Conservation (phyloP, 768 basidiomycete species). For the Podaxis sp. region DNA sequence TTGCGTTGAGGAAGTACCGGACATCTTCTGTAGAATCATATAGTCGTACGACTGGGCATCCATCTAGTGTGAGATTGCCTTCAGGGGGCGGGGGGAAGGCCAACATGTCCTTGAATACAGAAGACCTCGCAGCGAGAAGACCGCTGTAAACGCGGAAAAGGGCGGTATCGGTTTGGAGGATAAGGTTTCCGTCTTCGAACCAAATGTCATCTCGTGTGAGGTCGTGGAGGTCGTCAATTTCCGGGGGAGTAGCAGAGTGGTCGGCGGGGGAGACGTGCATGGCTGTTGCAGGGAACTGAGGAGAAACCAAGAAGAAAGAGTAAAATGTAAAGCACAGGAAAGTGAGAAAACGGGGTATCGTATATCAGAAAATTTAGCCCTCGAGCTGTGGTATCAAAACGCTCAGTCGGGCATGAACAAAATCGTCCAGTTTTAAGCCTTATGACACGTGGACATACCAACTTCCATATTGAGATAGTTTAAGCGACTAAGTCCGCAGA, state of each 20-base stretch:
- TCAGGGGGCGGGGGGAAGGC: conserved; percentile 33
- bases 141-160: conserved; percentile 37
- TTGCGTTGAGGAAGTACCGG: conserved; percentile 32
- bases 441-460: background rate
- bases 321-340: background rate
- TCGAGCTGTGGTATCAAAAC: background rate
- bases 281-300: background rate
- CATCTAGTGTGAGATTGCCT: conserved; percentile 27
- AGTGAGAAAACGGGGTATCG: conserved; percentile 8
- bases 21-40: conserved; percentile 35
- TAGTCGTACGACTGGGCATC: conserved; percentile 33
- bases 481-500: no score
- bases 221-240: conserved; percentile 3
- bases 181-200: conserved; percentile 42
- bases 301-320: background rate
- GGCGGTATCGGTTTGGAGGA: conserved; percentile 33
- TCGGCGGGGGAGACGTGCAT: conserved; percentile 7
- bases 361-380: background rate
- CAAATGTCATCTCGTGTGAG: conserved; percentile 25
- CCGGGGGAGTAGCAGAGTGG: background rate
- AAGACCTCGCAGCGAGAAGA: conserved; percentile 32
- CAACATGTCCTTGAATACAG: conserved; percentile 41
- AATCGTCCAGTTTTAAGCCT: background rate
- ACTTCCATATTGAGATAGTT: no score
- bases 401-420: background rate